Percentiles rank a stretch among this genome's conserved stretches.
Conservation (phyloP, 768 basidiomycete species). For the Rhodotorula taiwanensis region DNA sequence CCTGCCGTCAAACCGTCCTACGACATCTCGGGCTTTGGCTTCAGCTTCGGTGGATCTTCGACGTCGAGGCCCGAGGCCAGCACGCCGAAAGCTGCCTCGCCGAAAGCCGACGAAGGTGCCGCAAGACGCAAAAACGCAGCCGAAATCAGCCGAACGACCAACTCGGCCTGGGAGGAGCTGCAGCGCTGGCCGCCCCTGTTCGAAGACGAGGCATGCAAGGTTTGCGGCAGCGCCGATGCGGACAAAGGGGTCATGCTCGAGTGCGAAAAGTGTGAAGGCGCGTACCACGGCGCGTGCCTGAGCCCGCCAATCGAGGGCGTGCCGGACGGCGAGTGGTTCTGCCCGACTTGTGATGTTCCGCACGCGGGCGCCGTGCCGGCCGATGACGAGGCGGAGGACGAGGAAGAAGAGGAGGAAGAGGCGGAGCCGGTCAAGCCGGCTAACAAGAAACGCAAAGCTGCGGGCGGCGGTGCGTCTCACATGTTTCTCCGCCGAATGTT, state of each 20-base stretch:
- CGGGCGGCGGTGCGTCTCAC: not conserved
- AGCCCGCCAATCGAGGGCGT: conserved; percentile 65
- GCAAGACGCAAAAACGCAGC: not conserved
- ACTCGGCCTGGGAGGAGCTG: conserved; percentile 66
- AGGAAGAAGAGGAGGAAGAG: not conserved
- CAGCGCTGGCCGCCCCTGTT: conserved; percentile 73
- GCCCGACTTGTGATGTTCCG: conserved; percentile 14
- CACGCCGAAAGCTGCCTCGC: not conserved
- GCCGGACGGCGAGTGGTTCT: conserved; percentile 55
- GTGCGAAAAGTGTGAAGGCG: conserved; percentile 92
- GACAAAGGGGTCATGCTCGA: conserved; percentile 70
- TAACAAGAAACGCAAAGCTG: conserved; percentile 26
- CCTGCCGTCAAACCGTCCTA: conserved; percentile 12
- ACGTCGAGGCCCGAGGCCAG: not conserved
- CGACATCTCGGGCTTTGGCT: conserved; percentile 34
- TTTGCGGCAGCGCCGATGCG: conserved; percentile 58
- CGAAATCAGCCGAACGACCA: conserved; percentile 38
- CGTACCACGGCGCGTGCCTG: conserved; percentile 78
- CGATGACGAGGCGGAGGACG: conserved; percentile 12
- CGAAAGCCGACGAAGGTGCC: not conserved
- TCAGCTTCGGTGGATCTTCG: conserved; percentile 13
- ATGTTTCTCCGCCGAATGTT: not conserved
- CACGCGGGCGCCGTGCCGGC: not conserved
- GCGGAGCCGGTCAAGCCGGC: not conserved
- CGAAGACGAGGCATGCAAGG: conserved; percentile 59